Conservation (phyloP, 2,329 filamentous ascomycete genomes). For the Aspergillus pseudoterreus region DNA sequence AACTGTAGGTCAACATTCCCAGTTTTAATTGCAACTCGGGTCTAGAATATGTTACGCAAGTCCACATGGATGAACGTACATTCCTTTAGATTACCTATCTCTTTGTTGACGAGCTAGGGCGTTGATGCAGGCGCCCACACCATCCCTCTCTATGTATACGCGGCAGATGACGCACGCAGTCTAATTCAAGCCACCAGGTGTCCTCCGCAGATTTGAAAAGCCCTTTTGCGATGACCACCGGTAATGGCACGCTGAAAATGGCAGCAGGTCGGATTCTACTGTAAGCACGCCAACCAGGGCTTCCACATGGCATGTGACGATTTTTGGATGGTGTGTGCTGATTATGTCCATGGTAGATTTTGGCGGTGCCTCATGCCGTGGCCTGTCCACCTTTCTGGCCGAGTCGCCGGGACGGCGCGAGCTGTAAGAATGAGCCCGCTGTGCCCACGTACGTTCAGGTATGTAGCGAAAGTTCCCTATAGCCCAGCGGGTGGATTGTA, state of each 20-base stretch:
- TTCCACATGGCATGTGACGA: slow-evolving; percentile 50
- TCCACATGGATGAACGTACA: too few species aligned
- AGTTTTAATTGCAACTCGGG: too few species aligned
- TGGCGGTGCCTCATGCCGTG: slow-evolving; percentile 12
- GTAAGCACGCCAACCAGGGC: slow-evolving; percentile 51
- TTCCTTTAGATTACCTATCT: too few species aligned
- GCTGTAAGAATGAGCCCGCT: slow-evolving; percentile 14
- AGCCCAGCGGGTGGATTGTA: neutral
- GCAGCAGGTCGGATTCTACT: slow-evolving; percentile 53
- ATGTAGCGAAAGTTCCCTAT: neutral
- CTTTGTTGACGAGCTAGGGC: too few species aligned
- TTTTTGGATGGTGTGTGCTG: slow-evolving; percentile 29
- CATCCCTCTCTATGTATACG: slow-evolving; percentile 27
- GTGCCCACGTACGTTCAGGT: slow-evolving; percentile 5
- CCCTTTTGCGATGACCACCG: slow-evolving; percentile 51
- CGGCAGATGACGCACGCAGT: slow-evolving; percentile 50
- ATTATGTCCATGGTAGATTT: neutral
- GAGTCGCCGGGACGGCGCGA: slow-evolving; percentile 33
- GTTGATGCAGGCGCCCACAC: too few species aligned
- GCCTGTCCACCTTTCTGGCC: slow-evolving; percentile 40
- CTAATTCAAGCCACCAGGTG: slow-evolving; percentile 55
- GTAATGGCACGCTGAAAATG: slow-evolving; percentile 38
- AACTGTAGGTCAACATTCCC: too few species aligned
- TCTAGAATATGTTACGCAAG: too few species aligned
- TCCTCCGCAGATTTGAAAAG: slow-evolving; percentile 56